Conservation (phyloP, 2,329 filamentous ascomycete genomes). For the Ophiocordyceps australis region DNA sequence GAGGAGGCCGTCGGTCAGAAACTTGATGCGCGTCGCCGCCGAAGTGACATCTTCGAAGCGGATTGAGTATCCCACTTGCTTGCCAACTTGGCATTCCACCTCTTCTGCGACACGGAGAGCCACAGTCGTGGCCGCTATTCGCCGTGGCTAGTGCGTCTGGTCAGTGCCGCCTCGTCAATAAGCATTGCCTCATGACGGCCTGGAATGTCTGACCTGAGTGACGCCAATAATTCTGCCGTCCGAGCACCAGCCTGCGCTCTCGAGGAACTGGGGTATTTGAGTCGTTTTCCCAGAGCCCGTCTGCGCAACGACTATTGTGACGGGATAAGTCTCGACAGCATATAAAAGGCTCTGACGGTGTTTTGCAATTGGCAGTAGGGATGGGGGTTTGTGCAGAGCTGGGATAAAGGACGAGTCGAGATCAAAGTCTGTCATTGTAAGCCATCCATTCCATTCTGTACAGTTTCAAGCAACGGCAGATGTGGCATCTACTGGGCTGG, state of each 20-base stretch:
- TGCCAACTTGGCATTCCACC: constrained; percentile 66
- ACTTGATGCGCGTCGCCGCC: constrained; percentile 73
- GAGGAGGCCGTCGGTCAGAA: constrained; percentile 82
- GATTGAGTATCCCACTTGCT: constrained; percentile 87
- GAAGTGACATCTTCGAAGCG: constrained; percentile 85
- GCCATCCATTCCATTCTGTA: no score
- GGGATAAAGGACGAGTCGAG: constrained; percentile 49
- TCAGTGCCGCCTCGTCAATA: constrained; percentile 3
- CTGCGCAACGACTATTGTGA: constrained; percentile 82
- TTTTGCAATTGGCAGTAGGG: constrained; percentile 71
- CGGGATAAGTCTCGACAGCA: constrained; percentile 63
- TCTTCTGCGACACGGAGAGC: constrained; percentile 82
- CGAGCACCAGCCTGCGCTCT: constrained; percentile 74
- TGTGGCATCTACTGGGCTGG: no score
- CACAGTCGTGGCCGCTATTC: constrained; percentile 82
- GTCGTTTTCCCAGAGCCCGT: constrained; percentile 94
- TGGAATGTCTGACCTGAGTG: constrained; percentile 53
- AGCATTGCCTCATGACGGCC: no score
- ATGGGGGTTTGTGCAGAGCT: constrained; percentile 68
- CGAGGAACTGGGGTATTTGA: constrained; percentile 82
- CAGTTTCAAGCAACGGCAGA: no score
- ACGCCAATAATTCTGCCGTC: constrained; percentile 72
- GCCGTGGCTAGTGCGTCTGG: constrained; percentile 45
- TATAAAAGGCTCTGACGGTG: constrained; percentile 69
- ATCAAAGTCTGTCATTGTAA: constrained; percentile 35